Evolutionary conservation across 1,284 basidiomycete species (phyloP), one percentile per base, ranked within the genome.

Genomic region (Amylostereum chailletii): DNA sequence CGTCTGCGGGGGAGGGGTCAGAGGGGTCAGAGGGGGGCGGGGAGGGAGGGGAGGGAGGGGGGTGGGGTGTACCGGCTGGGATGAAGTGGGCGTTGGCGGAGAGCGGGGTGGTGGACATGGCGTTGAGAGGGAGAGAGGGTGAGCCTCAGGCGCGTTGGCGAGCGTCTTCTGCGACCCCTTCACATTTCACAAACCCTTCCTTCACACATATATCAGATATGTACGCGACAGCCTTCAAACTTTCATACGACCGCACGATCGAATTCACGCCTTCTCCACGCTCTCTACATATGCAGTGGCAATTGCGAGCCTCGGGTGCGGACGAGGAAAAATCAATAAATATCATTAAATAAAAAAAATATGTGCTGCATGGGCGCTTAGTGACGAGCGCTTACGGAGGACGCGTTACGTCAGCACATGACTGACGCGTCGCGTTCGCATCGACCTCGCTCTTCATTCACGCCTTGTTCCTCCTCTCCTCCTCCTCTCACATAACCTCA

Each of bases 21-120:
- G 27, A 31, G 33, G 26, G 8, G 38, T 53, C 34, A 47, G 46
- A 37, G 64, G 58, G 64, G 43, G 39, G 31, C 39, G 34, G 40
- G 6, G 9, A 50, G 7, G 3, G 37, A 34, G 34, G 34, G 27
- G 32, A 26, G 11, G 19, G 32, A 9, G 3, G 11, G n/a, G 19
- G 3, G 5, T 2, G 4, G n/a, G 31, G 47, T 62, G 47, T 39
- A 67, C 86, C 85, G 62, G 85, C 81, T 71, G 83, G 82, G 53
- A 88, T 88, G 56, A 86, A 89, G 58, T 81, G 84, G 1, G 84
- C 83, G 49, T 69, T 76, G 3, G 80, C 76, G 7, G 77, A 81
- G 49, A 80, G 62, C n/a, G 83, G 79, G 34, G 71, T 68, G 19
- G 59, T 46, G n/a, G 55, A 55, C 49, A 55, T 54, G 67, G 62